Percentiles rank a stretch among this genome's conserved stretches.
These are phyloP conservation scores for Canariomyces notabilis DNA, from an alignment of 2,329 filamentous ascomycete species.

Conservation along the genomic window DNA sequence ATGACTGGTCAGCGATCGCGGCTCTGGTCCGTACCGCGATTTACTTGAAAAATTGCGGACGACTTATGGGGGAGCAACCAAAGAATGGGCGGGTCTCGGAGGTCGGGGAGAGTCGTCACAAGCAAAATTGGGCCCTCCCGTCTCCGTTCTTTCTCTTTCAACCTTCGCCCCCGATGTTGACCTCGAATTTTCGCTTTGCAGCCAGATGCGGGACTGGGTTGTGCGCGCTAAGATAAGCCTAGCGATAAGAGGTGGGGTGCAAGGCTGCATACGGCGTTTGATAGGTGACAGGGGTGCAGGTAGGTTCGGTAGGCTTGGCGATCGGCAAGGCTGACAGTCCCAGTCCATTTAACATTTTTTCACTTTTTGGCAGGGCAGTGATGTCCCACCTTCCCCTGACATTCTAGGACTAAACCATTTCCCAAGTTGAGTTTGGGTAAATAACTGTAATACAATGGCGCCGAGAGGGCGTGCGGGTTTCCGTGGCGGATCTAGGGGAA, in stretches of 20 bases:
- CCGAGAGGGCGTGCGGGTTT: slow-evolving; percentile 25
- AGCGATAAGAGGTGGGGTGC: slow-evolving; percentile 31
- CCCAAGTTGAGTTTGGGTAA: neutral
- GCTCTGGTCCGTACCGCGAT: slow-evolving; percentile 14
- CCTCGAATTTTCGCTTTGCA: slow-evolving; percentile 29
- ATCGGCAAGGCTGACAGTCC: slow-evolving; percentile 33
- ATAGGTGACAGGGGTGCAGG: neutral
- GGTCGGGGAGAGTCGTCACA: slow-evolving; percentile 19
- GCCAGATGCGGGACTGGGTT: slow-evolving; percentile 41
- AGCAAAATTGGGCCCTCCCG: slow-evolving; percentile 15
- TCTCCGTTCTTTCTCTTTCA: slow-evolving; percentile 27
- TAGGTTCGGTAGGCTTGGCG: slow-evolving; percentile 6
- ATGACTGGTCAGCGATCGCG: slow-evolving; percentile 18
- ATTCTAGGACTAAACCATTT: neutral
- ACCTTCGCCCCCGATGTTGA: slow-evolving; percentile 18
- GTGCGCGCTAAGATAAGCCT: slow-evolving; percentile 52
- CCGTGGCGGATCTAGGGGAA: slow-evolving; percentile 26
- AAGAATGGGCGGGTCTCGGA: slow-evolving; percentile 19
- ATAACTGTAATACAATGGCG: slow-evolving; percentile 28
- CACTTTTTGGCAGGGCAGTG: slow-evolving; percentile 3
- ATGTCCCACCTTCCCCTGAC: neutral
- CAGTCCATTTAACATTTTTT: slow-evolving; percentile 30
- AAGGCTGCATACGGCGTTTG: slow-evolving; percentile 14
- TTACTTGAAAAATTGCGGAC: slow-evolving; percentile 21
- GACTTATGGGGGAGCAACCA: slow-evolving; percentile 17